Evolutionary conservation across 352 stramenopile genomes (phyloP), one percentile per base, ranked within the genome.

Genomic region (Elongisporangium undulatum): DNA sequence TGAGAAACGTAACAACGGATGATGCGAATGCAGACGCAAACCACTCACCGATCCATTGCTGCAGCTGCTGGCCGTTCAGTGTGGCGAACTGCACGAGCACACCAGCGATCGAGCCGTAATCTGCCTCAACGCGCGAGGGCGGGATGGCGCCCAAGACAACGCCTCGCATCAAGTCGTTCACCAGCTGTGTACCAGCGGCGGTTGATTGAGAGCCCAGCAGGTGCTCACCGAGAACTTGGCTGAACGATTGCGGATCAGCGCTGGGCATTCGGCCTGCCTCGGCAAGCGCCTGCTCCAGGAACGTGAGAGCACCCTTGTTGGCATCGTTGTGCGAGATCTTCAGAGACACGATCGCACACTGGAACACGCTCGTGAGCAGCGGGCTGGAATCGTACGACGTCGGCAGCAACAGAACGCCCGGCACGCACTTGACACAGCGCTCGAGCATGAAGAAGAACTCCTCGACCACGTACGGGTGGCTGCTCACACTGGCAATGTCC

Each of bases 371-470:
- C 19, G 71, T 71, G 26, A 98, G 71, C 8, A 98, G 64, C 23
- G 79, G 64, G 3, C 56, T 50, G 6, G 61, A 63, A 23, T 62
- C 51, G 51, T 3, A 81, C 53, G 56, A 85, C 12, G 71, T 51
- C 6, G 69, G 58, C 50, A 71, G 67, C 9, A 90, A 70, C 3
- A 97, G 68, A 17, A 85, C 71, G 48, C 87, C 77, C 0, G 94
- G 94, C 38, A 96, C 87, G 58, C 84, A 86, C 38, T 79, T 84
- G 10, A 98, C 76, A 51, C 93, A 88, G 20, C 92, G 83, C 51
- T 96, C 89, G 72, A 97, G 93, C 29, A 98, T 71, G 70, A 92
- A 98, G 66, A 99, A 99, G 50, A 98, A 97, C 70, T 98, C 96
- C 69, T 99, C 96, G 9, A 98, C 85, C 29, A 98, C 85, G 67